Percentiles rank a stretch among this genome's conserved stretches.
Evolutionary conservation across 352 stramenopile species (phyloP).

Genomic region (Globisporangium canariense): DNA sequence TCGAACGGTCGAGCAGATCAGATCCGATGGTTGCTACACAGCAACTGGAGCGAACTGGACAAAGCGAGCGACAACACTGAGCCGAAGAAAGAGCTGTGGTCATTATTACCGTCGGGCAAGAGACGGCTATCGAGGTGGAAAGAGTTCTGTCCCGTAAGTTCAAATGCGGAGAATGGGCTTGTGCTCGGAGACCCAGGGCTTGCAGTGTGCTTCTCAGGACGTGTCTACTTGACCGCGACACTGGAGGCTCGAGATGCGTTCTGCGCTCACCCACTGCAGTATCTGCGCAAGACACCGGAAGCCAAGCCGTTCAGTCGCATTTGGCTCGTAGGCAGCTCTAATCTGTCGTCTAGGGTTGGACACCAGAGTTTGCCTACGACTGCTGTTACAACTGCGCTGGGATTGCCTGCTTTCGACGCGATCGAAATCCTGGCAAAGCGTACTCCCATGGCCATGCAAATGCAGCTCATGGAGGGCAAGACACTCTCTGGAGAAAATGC

Average conservation of each 20-base stretch:
- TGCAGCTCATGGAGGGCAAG: constrained; percentile 38
- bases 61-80: not conserved
- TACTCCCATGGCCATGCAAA: constrained; percentile 30
- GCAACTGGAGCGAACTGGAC: constrained; percentile 41
- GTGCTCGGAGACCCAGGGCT: constrained; percentile 36
- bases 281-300: constrained; percentile 30
- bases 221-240: constrained; percentile 55
- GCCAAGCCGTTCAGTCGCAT: constrained; percentile 22
- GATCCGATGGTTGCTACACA: constrained; percentile 57
- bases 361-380: not conserved
- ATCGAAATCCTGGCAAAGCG: constrained; percentile 26
- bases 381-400: constrained; percentile 13
- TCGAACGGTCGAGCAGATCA: constrained; percentile 38
- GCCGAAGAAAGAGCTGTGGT: constrained; percentile 8
- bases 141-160: constrained; percentile 62
- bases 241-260: constrained; percentile 32
- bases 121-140: constrained; percentile 48
- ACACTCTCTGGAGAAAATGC: constrained; percentile 21
- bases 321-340: constrained; percentile 37
- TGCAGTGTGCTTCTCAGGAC: constrained; percentile 37
- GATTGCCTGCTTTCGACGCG: constrained; percentile 23
- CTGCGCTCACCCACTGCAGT: constrained; percentile 42
- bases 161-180: constrained; percentile 20
- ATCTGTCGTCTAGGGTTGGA: not conserved
- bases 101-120: constrained; percentile 2